These are phyloP conservation scores for Gaertneriomyces semiglobifer DNA, from an alignment of 192 early-diverging fungal species.

Conservation along the genomic window DNA sequence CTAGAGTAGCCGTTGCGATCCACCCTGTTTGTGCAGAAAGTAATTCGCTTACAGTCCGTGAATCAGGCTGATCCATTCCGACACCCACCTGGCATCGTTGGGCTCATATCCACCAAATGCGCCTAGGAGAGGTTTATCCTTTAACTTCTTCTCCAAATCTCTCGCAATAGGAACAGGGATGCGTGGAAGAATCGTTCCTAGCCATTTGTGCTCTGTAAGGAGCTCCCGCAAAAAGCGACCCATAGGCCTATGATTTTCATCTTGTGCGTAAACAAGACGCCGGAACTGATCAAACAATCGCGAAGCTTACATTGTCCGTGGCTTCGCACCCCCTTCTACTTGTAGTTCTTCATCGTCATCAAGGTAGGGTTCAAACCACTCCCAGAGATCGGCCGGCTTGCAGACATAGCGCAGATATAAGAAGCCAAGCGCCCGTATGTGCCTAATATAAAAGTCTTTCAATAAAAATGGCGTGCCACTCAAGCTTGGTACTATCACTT, in stretches of 20 bases:
- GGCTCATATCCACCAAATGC: too few relatives aligned
- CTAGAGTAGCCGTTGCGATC: too few relatives aligned
- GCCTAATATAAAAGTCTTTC: slow-evolving; percentile 38
- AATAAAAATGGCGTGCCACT: background rate
- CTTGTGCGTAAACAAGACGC: background rate
- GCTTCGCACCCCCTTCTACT: slow-evolving; percentile 54
- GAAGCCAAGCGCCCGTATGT: slow-evolving; percentile 75
- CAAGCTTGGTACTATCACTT: slow-evolving; percentile 26
- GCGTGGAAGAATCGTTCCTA: slow-evolving; percentile 75
- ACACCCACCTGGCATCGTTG: too few relatives aligned
- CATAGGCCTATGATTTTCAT: slow-evolving; percentile 58
- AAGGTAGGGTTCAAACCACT: slow-evolving; percentile 73
- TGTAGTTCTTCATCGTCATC: slow-evolving; percentile 76
- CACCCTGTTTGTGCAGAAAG: too few relatives aligned
- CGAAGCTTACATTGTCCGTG: slow-evolving; percentile 51
- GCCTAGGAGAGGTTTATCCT: slow-evolving; percentile 19
- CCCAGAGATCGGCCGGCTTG: slow-evolving; percentile 70
- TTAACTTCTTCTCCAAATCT: slow-evolving; percentile 65
- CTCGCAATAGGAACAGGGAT: slow-evolving; percentile 79
- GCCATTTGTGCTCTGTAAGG: slow-evolving; percentile 71
- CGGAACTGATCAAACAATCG: background rate
- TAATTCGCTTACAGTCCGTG: too few relatives aligned
- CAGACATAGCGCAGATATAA: slow-evolving; percentile 80
- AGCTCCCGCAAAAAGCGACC: slow-evolving; percentile 65
- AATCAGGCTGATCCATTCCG: too few relatives aligned